Base-by-base conservation (phyloP, 768 basidiomycete species). In the Trametes meyenii region DNA sequence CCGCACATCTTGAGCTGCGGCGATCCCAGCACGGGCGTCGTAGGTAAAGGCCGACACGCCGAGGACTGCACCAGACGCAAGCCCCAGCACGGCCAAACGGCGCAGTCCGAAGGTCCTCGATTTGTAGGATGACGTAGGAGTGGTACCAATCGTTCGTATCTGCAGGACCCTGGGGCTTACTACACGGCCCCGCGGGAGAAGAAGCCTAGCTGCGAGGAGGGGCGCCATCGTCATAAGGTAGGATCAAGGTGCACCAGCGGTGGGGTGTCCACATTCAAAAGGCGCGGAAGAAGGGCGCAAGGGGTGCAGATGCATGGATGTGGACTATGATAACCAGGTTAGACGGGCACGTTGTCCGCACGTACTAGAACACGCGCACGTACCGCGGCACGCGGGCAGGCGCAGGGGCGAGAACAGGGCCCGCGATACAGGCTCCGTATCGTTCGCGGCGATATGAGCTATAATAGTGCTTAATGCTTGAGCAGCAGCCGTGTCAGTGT, bases 1-100 rank as follows among this genome's bases (percentile, higher is more conserved):
- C 11, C 61, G 57, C 35, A 54, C 58, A 50, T 74, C 70, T 35
- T 70, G 69, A 52, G 70, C 36, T 24, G 35, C 24, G 50, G 49
- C 24, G 0, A 36, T 33, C 21, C 62, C 62, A 13, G 58, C 53
- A 26, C 54, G 62, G 2, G 62, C 62, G 23, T 64, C 62, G 29
- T 55, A 33, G 24, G 19, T 36, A 50, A 64, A 64, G 19, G 50
- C 40, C 14, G 53, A 13, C 3, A 46, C 43, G 3, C 62, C 62
- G n/a, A 50, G 21, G 11, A 43, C 24, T 10, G 39, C 29, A 1
- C 52, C 48, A 1, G 62, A 63, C 1, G 21, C 39, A 2, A 63
- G 45, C 2, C 57, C 57, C 21, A 52, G 16, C 11, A 43, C 53
- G 7, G 55, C 46, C 16, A 62, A 17, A 24, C 49, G 54, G 33